Percentiles rank a stretch among this genome's conserved stretches.
These are phyloP conservation scores for Chaetomium cochliodes DNA, from an alignment of 495 filamentous ascomycete genomes.

Conservation along the genomic window DNA sequence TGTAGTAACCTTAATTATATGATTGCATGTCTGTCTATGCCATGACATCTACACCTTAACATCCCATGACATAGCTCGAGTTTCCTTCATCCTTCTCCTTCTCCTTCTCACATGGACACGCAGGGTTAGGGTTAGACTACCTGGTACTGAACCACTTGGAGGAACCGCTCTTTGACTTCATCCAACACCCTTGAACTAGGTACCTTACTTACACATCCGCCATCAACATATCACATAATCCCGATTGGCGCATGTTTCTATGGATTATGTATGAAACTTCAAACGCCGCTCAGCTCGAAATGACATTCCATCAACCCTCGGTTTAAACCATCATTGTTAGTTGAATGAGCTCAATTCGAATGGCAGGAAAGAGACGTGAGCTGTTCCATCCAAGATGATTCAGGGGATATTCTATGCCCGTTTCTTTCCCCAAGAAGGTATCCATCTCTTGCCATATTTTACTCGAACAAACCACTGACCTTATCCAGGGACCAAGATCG, in stretches of 20 bases:
- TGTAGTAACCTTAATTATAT: too few species aligned
- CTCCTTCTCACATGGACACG: too few species aligned
- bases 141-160: too few species aligned
- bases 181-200: background rate
- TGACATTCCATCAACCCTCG: background rate
- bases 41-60: too few species aligned
- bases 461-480: background rate
- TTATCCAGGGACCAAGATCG: constrained; percentile 67
- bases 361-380: background rate
- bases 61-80: too few species aligned
- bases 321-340: background rate
- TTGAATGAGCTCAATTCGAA: background rate
- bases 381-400: constrained; percentile 58
- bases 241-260: background rate
- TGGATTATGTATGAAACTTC: background rate
- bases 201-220: background rate
- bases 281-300: background rate
- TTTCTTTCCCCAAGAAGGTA: constrained; percentile 89
- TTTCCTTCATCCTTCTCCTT: too few species aligned
- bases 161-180: background rate
- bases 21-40: too few species aligned
- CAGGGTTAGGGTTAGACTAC: background rate
- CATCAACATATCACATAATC: background rate
- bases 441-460: background rate
- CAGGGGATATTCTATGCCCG: constrained; percentile 93